Evolutionary conservation across 75 land plant species (phyloP), one percentile per base, ranked within the genome.

Genomic region (Adiantum capillusveneris): DNA sequence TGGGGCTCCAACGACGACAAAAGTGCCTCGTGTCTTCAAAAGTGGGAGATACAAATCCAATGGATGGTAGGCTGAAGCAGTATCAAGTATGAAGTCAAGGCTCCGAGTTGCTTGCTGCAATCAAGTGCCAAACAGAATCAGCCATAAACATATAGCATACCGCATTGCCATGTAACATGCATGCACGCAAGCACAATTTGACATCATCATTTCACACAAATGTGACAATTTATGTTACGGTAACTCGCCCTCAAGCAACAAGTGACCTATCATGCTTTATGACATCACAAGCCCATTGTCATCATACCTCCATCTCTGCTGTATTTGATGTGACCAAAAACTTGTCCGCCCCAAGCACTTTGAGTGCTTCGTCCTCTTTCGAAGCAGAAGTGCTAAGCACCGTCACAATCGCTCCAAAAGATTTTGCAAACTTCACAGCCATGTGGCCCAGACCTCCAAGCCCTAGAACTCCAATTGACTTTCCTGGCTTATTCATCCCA

Each of bases 391-490:
- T 86, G 68, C 96, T 90, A 44, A 90, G 55, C 42, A 90, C 74
- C 29, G 88, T 84, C n/a, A 90, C 96, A 20, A 77, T 59, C 50
- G 81, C 29, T 11, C 96, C 96, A 65, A 90, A 87, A 28, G 93
- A 85, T 60, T 88, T 85, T 25, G 86, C 93, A 75, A 88, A 88
- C 58, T 77, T 79, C 25, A 84, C 85, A 9, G 96, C 96, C 84
- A 90, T 64, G 70, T 90, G 96, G 18, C 96, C 96, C 25, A 87
- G 76, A 6, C 96, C 96, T 44, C 96, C 96, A 9, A 90, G 75
- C 11, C 96, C 96, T 59, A 90, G 67, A 11, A 90, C 93, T 24
- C 96, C 96, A 22, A 90, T 65, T 27, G 75, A 64, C 58, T 84
- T 87, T 0, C 93, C 97, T 19, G 88, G 68, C 50, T 78, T 83